Percentiles rank a stretch among this genome's conserved stretches.
Conservation (phyloP, 495 filamentous ascomycete species). For the Aspergillus ellipticus region DNA sequence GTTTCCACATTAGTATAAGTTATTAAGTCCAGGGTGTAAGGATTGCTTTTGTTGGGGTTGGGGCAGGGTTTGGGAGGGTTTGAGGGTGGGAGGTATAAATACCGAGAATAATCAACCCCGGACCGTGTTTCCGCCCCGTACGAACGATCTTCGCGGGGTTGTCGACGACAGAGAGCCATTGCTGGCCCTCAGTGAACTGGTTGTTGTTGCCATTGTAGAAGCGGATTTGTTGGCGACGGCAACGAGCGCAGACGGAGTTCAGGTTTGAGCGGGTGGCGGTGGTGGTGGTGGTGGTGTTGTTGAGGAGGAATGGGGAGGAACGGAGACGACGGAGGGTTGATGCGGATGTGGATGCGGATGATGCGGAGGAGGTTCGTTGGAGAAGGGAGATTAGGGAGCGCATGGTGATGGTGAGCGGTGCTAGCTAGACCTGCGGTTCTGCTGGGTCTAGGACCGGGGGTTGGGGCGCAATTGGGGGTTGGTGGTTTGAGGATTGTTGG, state of each 20-base stretch:
- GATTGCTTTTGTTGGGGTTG: too few species aligned
- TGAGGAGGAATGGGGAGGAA: not conserved
- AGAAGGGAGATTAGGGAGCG: slow-evolving; percentile 30
- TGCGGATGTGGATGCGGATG: slow-evolving; percentile 13
- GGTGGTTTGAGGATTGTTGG: too few species aligned
- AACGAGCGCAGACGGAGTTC: slow-evolving; percentile 37
- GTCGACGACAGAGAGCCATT: slow-evolving; percentile 80
- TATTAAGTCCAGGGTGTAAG: too few species aligned
- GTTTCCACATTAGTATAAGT: not conserved
- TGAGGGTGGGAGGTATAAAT: not conserved
- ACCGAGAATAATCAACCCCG: slow-evolving; percentile 79
- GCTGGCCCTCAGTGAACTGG: slow-evolving; percentile 57
- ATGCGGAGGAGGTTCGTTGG: slow-evolving; percentile 19
- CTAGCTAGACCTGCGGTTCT: too few species aligned
- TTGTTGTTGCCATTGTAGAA: slow-evolving; percentile 15
- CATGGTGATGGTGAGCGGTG: slow-evolving; percentile 20
- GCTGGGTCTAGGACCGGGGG: too few species aligned
- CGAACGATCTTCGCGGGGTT: slow-evolving; percentile 75
- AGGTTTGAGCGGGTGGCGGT: slow-evolving; percentile 17
- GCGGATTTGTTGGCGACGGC: slow-evolving; percentile 37
- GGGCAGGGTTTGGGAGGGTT: not conserved
- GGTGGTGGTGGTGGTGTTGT: too few species aligned
- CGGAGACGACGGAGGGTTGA: slow-evolving; percentile 17
- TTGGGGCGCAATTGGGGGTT: not conserved
- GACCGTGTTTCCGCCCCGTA: slow-evolving; percentile 67